Percentiles rank a stretch among this genome's conserved stretches.
Conservation (phyloP, 2,329 filamentous ascomycete species). For the Parascedosporium putredinis region DNA sequence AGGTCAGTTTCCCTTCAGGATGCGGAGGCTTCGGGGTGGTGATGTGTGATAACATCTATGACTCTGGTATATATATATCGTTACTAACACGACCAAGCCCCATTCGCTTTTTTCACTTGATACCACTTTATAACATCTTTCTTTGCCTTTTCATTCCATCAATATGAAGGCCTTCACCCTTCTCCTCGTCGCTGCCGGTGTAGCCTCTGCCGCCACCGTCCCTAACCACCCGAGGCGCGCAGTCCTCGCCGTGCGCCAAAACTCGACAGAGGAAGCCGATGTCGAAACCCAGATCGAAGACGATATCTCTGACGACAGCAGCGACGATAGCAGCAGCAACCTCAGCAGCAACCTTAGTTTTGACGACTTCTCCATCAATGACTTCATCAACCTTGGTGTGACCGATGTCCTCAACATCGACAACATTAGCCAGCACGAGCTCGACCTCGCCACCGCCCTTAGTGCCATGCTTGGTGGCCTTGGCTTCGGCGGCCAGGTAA, state of each 20-base stretch:
- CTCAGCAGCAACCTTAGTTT: conserved; percentile 7
- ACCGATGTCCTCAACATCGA: conserved; percentile 6
- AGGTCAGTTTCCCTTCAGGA: neutral
- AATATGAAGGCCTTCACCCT: conserved; percentile 12
- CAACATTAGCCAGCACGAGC: conserved; percentile 8
- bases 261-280: conserved; percentile 1
- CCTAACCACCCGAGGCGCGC: conserved; percentile 4
- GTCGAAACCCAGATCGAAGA: conserved; percentile 7
- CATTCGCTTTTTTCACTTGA: neutral
- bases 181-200: conserved; percentile 14
- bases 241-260: neutral
- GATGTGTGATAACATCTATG: no score
- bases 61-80: no score
- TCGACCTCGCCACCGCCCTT: conserved; percentile 11
- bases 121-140: neutral
- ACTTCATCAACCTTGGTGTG: conserved; percentile 11
- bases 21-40: neutral
- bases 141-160: neutral
- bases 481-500: conserved; percentile 17
- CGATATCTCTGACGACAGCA: conserved; percentile 11
- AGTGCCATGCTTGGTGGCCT: conserved; percentile 17
- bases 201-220: conserved; percentile 15
- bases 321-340: conserved; percentile 2
- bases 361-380: neutral
- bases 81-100: neutral